These are phyloP conservation scores for Coniochaeta ligniaria DNA, from an alignment of 2,329 filamentous ascomycete genomes.

Conservation along the genomic window DNA sequence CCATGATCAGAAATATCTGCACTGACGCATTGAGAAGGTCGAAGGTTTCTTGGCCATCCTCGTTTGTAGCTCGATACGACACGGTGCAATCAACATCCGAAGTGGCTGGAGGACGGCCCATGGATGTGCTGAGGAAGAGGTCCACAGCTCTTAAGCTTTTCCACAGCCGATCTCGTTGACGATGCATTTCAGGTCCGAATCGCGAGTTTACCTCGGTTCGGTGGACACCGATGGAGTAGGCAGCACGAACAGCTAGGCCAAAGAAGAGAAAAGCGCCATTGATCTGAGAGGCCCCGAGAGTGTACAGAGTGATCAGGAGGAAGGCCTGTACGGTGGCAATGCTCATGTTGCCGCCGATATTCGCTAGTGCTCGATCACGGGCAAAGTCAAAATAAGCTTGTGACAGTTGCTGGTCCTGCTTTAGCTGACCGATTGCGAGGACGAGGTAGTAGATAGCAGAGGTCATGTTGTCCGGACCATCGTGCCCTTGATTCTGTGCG, in stretches of 20 bases:
- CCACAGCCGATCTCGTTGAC: conserved; percentile 43
- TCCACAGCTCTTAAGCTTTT: conserved; percentile 46
- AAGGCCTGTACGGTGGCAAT: conserved; percentile 44
- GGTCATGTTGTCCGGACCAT: conserved; percentile 26
- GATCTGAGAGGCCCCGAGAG: conserved; percentile 47
- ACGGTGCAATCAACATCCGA: conserved; percentile 49
- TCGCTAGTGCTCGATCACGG: conserved; percentile 34
- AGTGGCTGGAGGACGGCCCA: conserved; percentile 46
- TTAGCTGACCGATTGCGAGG: conserved; percentile 40
- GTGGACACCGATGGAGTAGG: conserved; percentile 46
- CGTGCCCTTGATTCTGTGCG: conserved; percentile 19
- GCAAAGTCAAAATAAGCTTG: conserved; percentile 43
- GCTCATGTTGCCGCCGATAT: conserved; percentile 37
- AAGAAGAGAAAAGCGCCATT: conserved; percentile 49
- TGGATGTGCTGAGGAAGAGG: conserved; percentile 43
- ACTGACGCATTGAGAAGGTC: conserved; percentile 44
- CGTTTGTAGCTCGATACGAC: conserved; percentile 29
- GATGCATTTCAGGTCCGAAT: conserved; percentile 35
- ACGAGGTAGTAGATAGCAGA: conserved; percentile 41
- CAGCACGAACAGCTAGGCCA: conserved; percentile 43
- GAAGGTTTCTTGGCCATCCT: conserved; percentile 28
- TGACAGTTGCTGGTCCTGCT: conserved; percentile 30
- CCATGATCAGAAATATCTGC: conserved; percentile 44
- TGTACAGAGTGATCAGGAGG: conserved; percentile 43
- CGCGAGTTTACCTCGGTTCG: conserved; percentile 46